phyloP scores from a whole-genome alignment of 495 filamentous ascomycete species.

The Lepraria neglecta region DNA sequence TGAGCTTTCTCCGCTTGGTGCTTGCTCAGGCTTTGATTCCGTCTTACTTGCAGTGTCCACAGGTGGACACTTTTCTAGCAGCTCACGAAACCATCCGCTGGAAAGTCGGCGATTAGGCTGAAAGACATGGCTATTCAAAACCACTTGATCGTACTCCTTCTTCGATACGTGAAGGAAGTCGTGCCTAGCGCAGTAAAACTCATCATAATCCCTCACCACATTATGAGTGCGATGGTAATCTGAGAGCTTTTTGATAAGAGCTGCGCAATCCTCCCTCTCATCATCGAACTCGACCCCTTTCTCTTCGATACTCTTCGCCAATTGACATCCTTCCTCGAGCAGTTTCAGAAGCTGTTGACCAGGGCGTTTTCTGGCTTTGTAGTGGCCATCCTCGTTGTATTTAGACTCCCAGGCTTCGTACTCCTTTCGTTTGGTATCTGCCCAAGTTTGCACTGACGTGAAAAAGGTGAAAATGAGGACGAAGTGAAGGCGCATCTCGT shows the following conservation, averaged over 20 bases:
- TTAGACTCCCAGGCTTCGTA: conserved; percentile 7
- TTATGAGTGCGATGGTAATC: neutral
- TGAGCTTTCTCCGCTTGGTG: neutral
- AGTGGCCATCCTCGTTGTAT: neutral
- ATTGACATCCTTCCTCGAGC: neutral
- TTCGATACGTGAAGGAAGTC: conserved; percentile 1
- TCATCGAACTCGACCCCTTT: neutral
- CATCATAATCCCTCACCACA: neutral
- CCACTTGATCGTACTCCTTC: conserved; percentile 1
- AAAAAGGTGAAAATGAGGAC: conserved; percentile 5
- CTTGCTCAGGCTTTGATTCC: neutral
- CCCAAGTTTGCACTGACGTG: neutral
- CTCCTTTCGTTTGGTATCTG: conserved; percentile 7
- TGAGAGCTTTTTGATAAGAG: neutral
- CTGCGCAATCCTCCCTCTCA: neutral
- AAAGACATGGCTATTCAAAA: neutral
- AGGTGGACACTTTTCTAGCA: neutral
- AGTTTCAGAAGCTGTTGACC: conserved; percentile 8
- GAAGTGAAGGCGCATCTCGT: neutral
- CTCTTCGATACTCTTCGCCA: neutral
- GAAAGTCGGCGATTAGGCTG: conserved; percentile 1
- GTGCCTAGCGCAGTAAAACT: neutral
- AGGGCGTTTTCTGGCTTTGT: conserved; percentile 1
- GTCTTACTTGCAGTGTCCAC: neutral
- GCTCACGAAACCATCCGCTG: conserved; percentile 2